These are phyloP conservation scores for Amniculicola lignicola DNA, from an alignment of 495 filamentous ascomycete genomes.

Conservation along the genomic window DNA sequence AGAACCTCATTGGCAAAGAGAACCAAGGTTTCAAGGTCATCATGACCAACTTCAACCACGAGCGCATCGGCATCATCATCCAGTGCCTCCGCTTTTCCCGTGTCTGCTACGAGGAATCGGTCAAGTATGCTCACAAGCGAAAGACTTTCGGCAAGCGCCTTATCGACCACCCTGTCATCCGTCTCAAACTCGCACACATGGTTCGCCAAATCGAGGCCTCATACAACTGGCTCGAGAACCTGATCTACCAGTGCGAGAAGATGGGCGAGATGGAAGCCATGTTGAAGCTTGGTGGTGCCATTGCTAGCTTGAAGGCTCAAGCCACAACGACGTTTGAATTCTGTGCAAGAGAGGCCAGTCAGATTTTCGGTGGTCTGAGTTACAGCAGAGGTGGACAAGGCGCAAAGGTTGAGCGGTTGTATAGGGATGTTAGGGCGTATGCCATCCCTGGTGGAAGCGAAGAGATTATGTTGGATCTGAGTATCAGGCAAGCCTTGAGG, in stretches of 20 bases:
- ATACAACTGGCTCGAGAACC: conserved; percentile 95
- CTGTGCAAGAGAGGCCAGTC: conserved; percentile 91
- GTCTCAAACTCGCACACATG: conserved; percentile 97
- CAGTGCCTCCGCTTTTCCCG: conserved; percentile 93
- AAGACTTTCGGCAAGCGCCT: conserved; percentile 92
- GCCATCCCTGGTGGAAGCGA: conserved; percentile 95
- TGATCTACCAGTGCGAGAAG: conserved; percentile 85
- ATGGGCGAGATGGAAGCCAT: conserved; percentile 96
- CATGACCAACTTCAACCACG: conserved; percentile 96
- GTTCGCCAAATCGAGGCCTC: conserved; percentile 94
- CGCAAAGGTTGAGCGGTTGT: conserved; percentile 91
- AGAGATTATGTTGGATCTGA: conserved; percentile 98
- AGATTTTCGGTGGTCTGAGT: conserved; percentile 94
- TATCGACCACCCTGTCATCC: conserved; percentile 95
- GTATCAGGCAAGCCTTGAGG: conserved; percentile 85
- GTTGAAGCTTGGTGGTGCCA: conserved; percentile 91
- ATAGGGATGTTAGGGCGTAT: conserved; percentile 95
- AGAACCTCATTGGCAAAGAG: conserved; percentile 95
- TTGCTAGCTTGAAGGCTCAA: conserved; percentile 92
- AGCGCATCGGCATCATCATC: conserved; percentile 97
- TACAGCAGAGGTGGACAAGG: conserved; percentile 94
- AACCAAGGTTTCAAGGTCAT: conserved; percentile 89
- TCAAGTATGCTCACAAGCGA: conserved; percentile 96
- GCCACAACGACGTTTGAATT: conserved; percentile 91
- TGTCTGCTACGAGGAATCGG: conserved; percentile 93